A percentile compares a stretch with the other conserved stretches of the same genome.
phyloP scores from a whole-genome alignment of 2,329 filamentous ascomycete species.

The Macrophomina tecta region DNA sequence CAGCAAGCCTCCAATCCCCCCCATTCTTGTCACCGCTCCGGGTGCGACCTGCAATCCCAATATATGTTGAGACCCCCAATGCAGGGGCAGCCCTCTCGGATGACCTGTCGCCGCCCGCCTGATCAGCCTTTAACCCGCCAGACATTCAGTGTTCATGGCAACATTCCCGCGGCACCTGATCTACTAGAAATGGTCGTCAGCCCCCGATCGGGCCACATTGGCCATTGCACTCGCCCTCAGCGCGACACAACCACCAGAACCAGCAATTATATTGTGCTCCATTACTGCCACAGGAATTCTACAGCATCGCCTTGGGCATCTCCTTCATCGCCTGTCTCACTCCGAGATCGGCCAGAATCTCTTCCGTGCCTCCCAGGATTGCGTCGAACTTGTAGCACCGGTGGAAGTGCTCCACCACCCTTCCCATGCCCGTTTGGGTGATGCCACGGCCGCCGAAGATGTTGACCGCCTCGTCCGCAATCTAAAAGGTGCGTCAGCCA shows the following conservation, averaged over 20 bases:
- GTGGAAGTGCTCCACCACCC: slow-evolving; percentile 82
- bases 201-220: neutral
- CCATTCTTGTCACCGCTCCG: slow-evolving; percentile 20
- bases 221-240: neutral
- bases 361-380: slow-evolving; percentile 77
- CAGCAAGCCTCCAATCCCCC: slow-evolving; percentile 8
- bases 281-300: slow-evolving; percentile 36
- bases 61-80: slow-evolving; percentile 18
- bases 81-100: slow-evolving; percentile 21
- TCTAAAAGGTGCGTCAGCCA: slow-evolving; percentile 37
- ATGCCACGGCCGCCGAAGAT: slow-evolving; percentile 84
- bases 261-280: slow-evolving; percentile 8
- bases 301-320: slow-evolving; percentile 85
- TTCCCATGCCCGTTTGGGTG: slow-evolving; percentile 83
- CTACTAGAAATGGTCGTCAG: neutral
- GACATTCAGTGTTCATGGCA: neutral
- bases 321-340: slow-evolving; percentile 83
- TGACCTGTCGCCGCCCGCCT: slow-evolving; percentile 18
- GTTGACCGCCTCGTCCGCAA: slow-evolving; percentile 82
- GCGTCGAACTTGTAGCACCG: slow-evolving; percentile 76
- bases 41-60: slow-evolving; percentile 14
- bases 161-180: slow-evolving; percentile 24
- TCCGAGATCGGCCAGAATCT: slow-evolving; percentile 80
- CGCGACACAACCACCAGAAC: slow-evolving; percentile 14
- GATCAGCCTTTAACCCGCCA: slow-evolving; percentile 10